phyloP scores from a whole-genome alignment of 371 early-diverging fungal genomes.

The Choanephora cucurbitarum region DNA sequence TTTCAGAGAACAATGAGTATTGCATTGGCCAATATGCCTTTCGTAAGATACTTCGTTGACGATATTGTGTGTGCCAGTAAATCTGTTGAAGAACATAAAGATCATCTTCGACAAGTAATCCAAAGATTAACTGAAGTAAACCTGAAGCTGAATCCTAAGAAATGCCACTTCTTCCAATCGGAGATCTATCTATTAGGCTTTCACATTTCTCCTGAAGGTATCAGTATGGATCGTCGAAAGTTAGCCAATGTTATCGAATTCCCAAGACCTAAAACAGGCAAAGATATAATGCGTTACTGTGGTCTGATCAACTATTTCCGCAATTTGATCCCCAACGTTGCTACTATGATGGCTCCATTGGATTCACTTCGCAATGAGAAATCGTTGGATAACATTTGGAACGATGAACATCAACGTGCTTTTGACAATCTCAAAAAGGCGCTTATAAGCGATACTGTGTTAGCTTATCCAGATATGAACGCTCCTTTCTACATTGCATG shows the following conservation, averaged over 20 bases:
- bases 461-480: slow-evolving; percentile 21
- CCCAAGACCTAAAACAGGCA: slow-evolving; percentile 12
- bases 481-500: slow-evolving; percentile 29
- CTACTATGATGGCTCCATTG: slow-evolving; percentile 20
- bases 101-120: slow-evolving; percentile 11
- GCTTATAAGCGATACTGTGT: neutral
- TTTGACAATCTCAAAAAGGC: slow-evolving; percentile 7
- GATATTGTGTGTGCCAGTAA: slow-evolving; percentile 9
- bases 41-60: slow-evolving; percentile 12
- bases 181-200: slow-evolving; percentile 19
- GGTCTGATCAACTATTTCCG: slow-evolving; percentile 29
- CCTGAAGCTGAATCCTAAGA: slow-evolving; percentile 20
- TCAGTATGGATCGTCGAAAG: too few relatives aligned
- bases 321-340: slow-evolving; percentile 11
- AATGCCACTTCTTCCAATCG: slow-evolving; percentile 12
- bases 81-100: slow-evolving; percentile 7
- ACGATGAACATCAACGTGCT: neutral
- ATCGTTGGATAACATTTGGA: neutral
- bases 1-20: too few relatives aligned
- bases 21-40: slow-evolving; percentile 2
- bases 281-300: slow-evolving; percentile 19
- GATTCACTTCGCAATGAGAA: slow-evolving; percentile 16
- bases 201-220: slow-evolving; percentile 11
- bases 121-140: slow-evolving; percentile 16
- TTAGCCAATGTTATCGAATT: slow-evolving; percentile 16